Evolutionary conservation across 495 filamentous ascomycete genomes (phyloP).

Genomic region (Chaetomium fimeti): DNA sequence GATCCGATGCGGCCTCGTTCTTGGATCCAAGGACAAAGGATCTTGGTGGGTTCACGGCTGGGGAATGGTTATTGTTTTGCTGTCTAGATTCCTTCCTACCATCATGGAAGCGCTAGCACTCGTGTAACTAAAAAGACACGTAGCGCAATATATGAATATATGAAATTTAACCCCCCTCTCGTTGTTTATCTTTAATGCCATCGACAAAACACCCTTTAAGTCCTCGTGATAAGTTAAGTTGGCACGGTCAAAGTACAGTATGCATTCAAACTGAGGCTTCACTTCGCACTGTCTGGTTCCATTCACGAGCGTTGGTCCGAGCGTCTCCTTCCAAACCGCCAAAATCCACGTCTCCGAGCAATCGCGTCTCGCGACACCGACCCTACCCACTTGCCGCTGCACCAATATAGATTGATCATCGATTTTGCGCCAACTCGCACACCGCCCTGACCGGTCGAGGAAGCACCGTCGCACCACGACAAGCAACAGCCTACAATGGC

Average conservation of each 20-base stretch:
- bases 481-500: constrained; percentile 24
- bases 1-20: not conserved
- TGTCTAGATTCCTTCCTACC: not conserved
- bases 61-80: not conserved
- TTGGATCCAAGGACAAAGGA: not conserved
- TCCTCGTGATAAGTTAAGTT: too few species aligned
- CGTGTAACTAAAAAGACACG: not conserved
- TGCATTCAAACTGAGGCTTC: not conserved
- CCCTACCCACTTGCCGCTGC: not conserved
- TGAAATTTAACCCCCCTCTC: not conserved
- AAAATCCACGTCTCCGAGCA: constrained; percentile 16
- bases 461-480: constrained; percentile 8
- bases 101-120: not conserved
- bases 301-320: not conserved
- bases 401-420: not conserved
- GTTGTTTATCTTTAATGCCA: too few species aligned
- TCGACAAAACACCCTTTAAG: too few species aligned
- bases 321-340: not conserved
- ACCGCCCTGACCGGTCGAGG: not conserved
- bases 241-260: too few species aligned
- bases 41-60: not conserved
- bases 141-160: not conserved
- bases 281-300: not conserved
- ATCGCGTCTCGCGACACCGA: constrained; percentile 17
- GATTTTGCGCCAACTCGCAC: not conserved